These are phyloP conservation scores for Mercurialis annua DNA, from an alignment of 345 rosid species.

Conservation along the genomic window DNA sequence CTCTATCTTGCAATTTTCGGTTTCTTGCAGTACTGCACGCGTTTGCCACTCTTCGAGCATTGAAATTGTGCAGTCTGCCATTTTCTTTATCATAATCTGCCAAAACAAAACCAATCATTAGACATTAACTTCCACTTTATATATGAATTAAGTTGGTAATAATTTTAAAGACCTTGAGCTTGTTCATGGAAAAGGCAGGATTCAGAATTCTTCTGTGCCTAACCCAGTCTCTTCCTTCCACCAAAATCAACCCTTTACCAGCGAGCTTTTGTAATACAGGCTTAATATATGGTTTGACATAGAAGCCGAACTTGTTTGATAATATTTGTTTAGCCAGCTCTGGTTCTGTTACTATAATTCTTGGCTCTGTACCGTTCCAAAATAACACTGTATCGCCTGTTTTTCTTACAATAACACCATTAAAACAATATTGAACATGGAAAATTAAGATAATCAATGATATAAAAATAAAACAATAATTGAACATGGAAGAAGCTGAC, in stretches of 20 bases:
- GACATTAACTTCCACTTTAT: not conserved
- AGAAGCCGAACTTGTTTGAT: slow-evolving; percentile 57
- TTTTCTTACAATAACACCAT: too few relatives aligned
- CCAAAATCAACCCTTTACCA: slow-evolving; percentile 31
- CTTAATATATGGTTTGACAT: slow-evolving; percentile 52
- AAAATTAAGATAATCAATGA: not conserved
- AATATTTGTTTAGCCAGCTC: slow-evolving; percentile 75
- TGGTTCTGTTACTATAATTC: slow-evolving; percentile 68
- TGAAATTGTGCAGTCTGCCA: slow-evolving; percentile 42
- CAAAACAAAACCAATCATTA: not conserved
- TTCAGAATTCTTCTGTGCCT: slow-evolving; percentile 69
- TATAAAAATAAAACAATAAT: not conserved
- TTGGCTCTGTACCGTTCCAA: slow-evolving; percentile 75
- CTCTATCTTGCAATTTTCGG: slow-evolving; percentile 45
- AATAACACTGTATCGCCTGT: slow-evolving; percentile 23
- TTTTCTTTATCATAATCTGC: slow-evolving; percentile 52
- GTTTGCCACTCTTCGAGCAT: slow-evolving; percentile 66
- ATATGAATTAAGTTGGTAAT: not conserved
- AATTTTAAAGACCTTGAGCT: slow-evolving; percentile 66
- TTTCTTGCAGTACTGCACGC: too few relatives aligned
- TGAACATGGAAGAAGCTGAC: not conserved
- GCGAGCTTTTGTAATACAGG: slow-evolving; percentile 55
- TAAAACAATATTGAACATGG: too few relatives aligned
- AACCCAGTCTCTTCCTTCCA: slow-evolving; percentile 54
- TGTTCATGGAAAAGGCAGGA: slow-evolving; percentile 82